phyloP scores from a whole-genome alignment of 495 filamentous ascomycete genomes.

The Penicillium paradoxum region DNA sequence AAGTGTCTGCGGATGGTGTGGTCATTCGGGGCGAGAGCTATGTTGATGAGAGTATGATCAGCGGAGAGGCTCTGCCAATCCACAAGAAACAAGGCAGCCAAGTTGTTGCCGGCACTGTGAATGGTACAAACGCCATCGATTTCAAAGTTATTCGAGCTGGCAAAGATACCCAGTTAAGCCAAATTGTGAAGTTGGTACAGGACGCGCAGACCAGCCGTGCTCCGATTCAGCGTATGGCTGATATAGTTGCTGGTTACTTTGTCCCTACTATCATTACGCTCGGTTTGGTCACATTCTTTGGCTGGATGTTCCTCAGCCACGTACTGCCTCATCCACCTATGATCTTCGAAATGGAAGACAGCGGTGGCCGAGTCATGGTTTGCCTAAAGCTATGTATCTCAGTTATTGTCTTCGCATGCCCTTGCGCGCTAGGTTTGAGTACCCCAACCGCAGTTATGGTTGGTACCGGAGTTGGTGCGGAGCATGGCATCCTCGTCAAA shows the following conservation, averaged over 20 bases:
- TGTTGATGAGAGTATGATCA: conserved; percentile 98
- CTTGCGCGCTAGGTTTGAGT: conserved; percentile 87
- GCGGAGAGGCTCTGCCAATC: conserved; percentile 91
- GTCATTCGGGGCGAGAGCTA: conserved; percentile 87
- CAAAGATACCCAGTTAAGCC: conserved; percentile 91
- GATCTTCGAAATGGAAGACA: conserved; percentile 75
- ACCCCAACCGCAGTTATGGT: conserved; percentile 99
- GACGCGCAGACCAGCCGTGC: conserved; percentile 92
- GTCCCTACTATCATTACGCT: conserved; percentile 84
- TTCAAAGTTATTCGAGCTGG: conserved; percentile 91
- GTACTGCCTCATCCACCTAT: conserved; percentile 75
- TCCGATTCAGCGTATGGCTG: conserved; percentile 91
- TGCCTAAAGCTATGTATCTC: conserved; percentile 97
- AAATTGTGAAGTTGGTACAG: conserved; percentile 96
- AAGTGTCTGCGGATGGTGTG: conserved; percentile 89
- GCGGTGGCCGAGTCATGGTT: conserved; percentile 89
- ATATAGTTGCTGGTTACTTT: conserved; percentile 89
- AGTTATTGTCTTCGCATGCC: conserved; percentile 97
- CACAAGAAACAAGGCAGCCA: conserved; percentile 74
- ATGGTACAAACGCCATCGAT: conserved; percentile 84
- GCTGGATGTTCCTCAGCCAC: conserved; percentile 95
- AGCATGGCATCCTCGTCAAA: conserved; percentile 95
- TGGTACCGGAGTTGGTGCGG: conserved; percentile 92
- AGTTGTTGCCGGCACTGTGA: conserved; percentile 94
- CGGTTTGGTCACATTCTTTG: conserved; percentile 77